Base-by-base conservation (phyloP, 2,329 filamentous ascomycete species). In the Tetracladium maxilliforme region DNA sequence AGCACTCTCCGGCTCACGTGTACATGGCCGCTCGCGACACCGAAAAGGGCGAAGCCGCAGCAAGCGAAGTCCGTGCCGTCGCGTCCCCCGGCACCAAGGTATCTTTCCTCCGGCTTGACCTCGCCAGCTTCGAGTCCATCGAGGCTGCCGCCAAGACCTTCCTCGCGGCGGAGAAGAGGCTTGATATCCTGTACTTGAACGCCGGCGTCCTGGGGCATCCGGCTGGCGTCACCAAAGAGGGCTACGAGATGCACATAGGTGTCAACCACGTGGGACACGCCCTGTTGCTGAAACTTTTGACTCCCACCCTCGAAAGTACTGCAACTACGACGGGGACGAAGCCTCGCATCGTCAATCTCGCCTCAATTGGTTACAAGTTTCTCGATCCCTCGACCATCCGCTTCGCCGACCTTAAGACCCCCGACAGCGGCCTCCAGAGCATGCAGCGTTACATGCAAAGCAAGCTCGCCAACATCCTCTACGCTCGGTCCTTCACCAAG, bases 381-480 rank as follows among this genome's bases (percentile, higher is more conserved):
- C n/a, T n/a, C n/a, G n/a, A n/a, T n/a, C n/a, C n/a, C n/a, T n/a
- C n/a, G n/a, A n/a, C n/a, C 4, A 45, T 57, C 21, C 18, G 34
- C 10, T 51, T 54, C 15, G 30, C 40, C 4, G 34, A 39, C 6
- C 31, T 46, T 21, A 45, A 45, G 28, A 43, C 40, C 12, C 33
- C 25, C 25, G 23, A 32, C 28, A 10, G 20, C 37, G 25, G 45
- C 47, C 14, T 32, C 40, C 7, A 52, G 48, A 42, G 30, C 31
- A n/a, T n/a, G n/a, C n/a, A n/a, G 5, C 41, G 49, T 10, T 58
- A 57, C 32, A 58, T 52, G 0, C 53, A 60, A 32, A 51, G 47
- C 23, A 64, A 65, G 34, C 39, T 64, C 3, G 61, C 61, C 0
- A 56, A 61, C 30, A 35, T 62, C 5, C 41, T 61, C 4, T 58